Evolutionary conservation across 177 flowering plant species (phyloP).

Genomic region (Vitis hybrid): DNA sequence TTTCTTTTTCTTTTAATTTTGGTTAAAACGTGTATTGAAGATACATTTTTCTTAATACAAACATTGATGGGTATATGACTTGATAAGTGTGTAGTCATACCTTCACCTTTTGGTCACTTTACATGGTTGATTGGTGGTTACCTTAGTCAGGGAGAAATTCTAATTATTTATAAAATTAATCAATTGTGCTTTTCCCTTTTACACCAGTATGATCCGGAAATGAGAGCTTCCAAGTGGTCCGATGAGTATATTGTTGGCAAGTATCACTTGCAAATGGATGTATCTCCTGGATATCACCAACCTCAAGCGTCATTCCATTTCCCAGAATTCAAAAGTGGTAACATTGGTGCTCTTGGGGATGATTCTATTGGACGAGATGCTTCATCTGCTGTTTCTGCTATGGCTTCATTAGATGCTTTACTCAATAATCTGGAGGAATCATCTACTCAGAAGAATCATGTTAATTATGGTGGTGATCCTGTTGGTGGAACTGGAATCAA

Average conservation of each 20-base stretch:
- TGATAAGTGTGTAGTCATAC: no score
- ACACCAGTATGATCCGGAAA: slow-evolving; percentile 14
- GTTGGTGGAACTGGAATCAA: slow-evolving; percentile 30
- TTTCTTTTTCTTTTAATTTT: no score
- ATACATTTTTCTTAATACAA: no score
- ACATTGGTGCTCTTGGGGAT: slow-evolving; percentile 7
- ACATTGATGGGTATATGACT: no score
- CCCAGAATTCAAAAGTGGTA: background rate
- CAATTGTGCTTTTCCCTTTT: background rate
- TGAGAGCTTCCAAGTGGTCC: slow-evolving; percentile 13
- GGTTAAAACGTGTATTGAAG: no score
- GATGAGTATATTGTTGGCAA: slow-evolving; percentile 11
- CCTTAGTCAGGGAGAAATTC: no score
- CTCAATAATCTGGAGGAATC: slow-evolving; percentile 8
- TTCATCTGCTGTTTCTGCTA: slow-evolving; percentile 7
- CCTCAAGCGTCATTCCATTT: slow-evolving; percentile 6
- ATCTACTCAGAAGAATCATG: slow-evolving; percentile 7
- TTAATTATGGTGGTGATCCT: slow-evolving; percentile 1
- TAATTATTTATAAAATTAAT: no score
- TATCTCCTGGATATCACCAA: slow-evolving; percentile 5
- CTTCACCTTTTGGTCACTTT: no score
- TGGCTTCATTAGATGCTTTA: slow-evolving; percentile 4
- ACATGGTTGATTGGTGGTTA: no score
- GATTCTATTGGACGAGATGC: slow-evolving; percentile 6
- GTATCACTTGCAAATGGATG: slow-evolving; percentile 14